Percentiles rank a stretch among this genome's conserved stretches.
These are phyloP conservation scores for Termitomyces sp. DNA, from an alignment of 768 basidiomycete species.

Conservation along the genomic window DNA sequence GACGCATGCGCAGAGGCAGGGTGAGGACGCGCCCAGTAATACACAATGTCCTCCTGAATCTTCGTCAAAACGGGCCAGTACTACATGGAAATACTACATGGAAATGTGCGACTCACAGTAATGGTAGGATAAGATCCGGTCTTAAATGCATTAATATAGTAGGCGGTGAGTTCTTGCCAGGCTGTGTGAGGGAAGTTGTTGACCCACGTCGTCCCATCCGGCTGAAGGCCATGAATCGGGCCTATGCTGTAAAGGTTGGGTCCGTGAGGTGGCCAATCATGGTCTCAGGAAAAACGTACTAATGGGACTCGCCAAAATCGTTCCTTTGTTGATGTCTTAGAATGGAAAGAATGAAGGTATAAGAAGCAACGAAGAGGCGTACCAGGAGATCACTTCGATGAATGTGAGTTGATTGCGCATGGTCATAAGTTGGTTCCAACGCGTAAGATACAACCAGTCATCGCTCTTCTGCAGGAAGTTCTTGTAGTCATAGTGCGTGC, in stretches of 20 bases:
- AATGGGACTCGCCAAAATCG: slow-evolving; percentile 74
- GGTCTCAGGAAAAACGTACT: slow-evolving; percentile 27
- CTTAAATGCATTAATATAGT: slow-evolving; percentile 65
- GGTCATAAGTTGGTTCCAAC: slow-evolving; percentile 66
- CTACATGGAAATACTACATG: background rate
- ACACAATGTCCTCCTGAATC: slow-evolving; percentile 37
- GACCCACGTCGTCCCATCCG: slow-evolving; percentile 37
- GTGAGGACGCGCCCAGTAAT: slow-evolving; percentile 65
- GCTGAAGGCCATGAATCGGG: slow-evolving; percentile 48
- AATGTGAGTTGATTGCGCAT: slow-evolving; percentile 49
- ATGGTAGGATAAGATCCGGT: slow-evolving; percentile 57
- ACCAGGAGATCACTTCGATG: slow-evolving; percentile 71
- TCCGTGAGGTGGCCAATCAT: background rate
- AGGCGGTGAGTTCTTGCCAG: slow-evolving; percentile 59
- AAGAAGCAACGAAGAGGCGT: slow-evolving; percentile 3
- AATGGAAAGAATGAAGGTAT: background rate
- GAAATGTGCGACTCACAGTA: slow-evolving; percentile 27
- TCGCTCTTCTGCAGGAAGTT: slow-evolving; percentile 63
- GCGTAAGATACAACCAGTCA: slow-evolving; percentile 58
- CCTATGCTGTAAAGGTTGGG: slow-evolving; percentile 34
- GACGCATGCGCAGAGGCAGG: slow-evolving; percentile 40
- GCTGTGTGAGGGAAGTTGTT: slow-evolving; percentile 40
- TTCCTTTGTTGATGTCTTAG: slow-evolving; percentile 35
- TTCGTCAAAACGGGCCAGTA: background rate
- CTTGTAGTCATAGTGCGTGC: slow-evolving; percentile 52